phyloP scores from a whole-genome alignment of 2,329 filamentous ascomycete species.

The Daldinia sp. region DNA sequence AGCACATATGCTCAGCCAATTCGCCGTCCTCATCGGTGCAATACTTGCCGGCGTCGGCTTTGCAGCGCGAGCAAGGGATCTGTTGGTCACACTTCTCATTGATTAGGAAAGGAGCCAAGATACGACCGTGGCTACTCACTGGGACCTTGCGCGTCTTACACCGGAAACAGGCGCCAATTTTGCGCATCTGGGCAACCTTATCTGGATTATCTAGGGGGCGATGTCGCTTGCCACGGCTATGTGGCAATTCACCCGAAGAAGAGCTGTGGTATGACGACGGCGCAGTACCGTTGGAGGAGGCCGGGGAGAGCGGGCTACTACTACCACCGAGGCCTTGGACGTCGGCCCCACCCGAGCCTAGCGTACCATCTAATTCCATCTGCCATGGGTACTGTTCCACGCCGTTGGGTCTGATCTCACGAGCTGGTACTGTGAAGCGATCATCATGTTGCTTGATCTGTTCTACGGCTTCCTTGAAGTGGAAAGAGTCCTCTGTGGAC shows the following conservation, averaged over 20 bases:
- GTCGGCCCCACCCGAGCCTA: conserved; percentile 29
- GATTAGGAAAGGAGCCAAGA: conserved; percentile 34
- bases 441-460: conserved; percentile 46
- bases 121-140: conserved; percentile 49
- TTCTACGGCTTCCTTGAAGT: conserved; percentile 42
- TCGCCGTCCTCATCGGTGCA: conserved; percentile 32
- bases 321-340: conserved; percentile 31
- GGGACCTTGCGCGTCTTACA: conserved; percentile 58
- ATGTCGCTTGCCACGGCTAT: conserved; percentile 43
- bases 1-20: conserved; percentile 43
- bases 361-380: conserved; percentile 42
- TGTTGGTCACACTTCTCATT: conserved; percentile 49
- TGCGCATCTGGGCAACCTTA: conserved; percentile 59
- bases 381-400: conserved; percentile 41
- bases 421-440: conserved; percentile 44
- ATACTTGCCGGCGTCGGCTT: conserved; percentile 39
- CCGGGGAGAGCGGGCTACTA: conserved; percentile 38
- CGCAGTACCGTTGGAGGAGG: conserved; percentile 33
- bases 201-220: conserved; percentile 46
- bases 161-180: conserved; percentile 57
- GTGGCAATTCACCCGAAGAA: conserved; percentile 31
- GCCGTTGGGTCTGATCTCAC: conserved; percentile 45
- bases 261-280: conserved; percentile 29
- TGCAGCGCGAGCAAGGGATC: conserved; percentile 47
- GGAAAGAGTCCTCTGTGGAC: conserved; percentile 40